Conservation (phyloP, 345 rosid genomes). For the Corchorus olitorius region DNA sequence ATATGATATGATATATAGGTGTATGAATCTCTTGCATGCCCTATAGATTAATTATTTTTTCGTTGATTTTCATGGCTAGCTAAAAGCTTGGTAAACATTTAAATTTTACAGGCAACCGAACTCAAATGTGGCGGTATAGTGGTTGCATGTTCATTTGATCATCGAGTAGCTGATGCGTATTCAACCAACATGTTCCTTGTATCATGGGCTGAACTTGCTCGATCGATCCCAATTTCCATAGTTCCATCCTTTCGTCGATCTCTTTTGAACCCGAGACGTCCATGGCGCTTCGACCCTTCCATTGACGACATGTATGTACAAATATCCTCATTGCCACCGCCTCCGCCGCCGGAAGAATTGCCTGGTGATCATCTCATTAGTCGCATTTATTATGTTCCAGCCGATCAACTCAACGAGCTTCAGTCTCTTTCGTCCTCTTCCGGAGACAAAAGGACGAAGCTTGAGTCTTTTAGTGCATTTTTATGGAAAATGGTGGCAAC, state of each 20-base stretch:
- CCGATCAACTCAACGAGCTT: conserved; percentile 31
- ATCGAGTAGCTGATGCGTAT: conserved; percentile 65
- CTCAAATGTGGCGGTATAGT: conserved; percentile 58
- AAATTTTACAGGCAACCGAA: conserved; percentile 46
- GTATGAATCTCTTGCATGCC: too few species aligned
- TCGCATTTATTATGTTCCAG: conserved; percentile 47
- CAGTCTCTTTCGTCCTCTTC: conserved; percentile 40
- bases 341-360: conserved; percentile 18
- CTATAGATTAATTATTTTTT: neutral
- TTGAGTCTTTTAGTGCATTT: conserved; percentile 55
- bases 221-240: conserved; percentile 29
- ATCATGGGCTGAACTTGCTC: conserved; percentile 63
- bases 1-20: too few species aligned
- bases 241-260: conserved; percentile 57
- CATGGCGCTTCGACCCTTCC: conserved; percentile 26
- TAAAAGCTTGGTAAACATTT: neutral
- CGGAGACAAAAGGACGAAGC: conserved; percentile 43
- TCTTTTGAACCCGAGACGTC: conserved; percentile 53
- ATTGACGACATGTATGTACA: conserved; percentile 47
- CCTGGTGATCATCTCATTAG: conserved; percentile 35
- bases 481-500: conserved; percentile 64
- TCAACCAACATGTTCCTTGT: conserved; percentile 65
- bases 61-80: neutral
- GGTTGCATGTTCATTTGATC: conserved; percentile 67
- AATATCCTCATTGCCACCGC: conserved; percentile 41